A percentile compares a stretch with the other conserved stretches of the same genome.
Evolutionary conservation across 768 basidiomycete species (phyloP).

Genomic region (Leccinellum luteum): DNA sequence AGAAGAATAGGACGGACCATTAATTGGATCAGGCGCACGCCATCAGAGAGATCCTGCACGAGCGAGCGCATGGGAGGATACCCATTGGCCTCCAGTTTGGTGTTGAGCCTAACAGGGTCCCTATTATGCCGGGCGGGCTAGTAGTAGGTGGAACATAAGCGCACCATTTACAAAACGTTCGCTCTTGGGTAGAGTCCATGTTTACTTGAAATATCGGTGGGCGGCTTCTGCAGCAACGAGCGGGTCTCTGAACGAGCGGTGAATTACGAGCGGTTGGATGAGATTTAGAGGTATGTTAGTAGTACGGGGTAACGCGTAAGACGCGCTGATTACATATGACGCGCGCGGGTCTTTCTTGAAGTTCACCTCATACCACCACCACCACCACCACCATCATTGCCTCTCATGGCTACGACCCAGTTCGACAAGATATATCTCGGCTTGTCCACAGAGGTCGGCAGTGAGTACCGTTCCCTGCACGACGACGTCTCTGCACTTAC

Average conservation of each 20-base stretch:
- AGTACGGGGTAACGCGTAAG: neutral
- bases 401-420: slow-evolving; percentile 62
- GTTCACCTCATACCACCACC: slow-evolving; percentile 7
- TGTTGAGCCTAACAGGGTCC: slow-evolving; percentile 73
- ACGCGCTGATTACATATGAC: slow-evolving; percentile 23
- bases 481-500: neutral
- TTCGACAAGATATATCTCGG: slow-evolving; percentile 86
- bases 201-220: neutral
- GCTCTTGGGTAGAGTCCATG: slow-evolving; percentile 52
- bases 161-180: slow-evolving; percentile 93
- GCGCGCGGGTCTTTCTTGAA: slow-evolving; percentile 33
- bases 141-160: neutral
- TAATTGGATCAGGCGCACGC: slow-evolving; percentile 91
- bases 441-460: slow-evolving; percentile 69
- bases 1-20: slow-evolving; percentile 53
- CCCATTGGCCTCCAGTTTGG: slow-evolving; percentile 83
- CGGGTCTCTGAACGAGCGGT: too few species aligned
- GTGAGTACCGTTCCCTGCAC: slow-evolving; percentile 47
- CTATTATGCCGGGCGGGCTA: neutral
- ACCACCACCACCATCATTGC: slow-evolving; percentile 9
- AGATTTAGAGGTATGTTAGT: too few species aligned
- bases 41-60: slow-evolving; percentile 89
- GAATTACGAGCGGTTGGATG: neutral
- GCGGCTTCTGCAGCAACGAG: too few species aligned
- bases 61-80: slow-evolving; percentile 88